Percentiles rank a stretch among this genome's conserved stretches.
These are phyloP conservation scores for Pseudopithomyces maydicus DNA, from an alignment of 2,329 filamentous ascomycete species.

Conservation along the genomic window DNA sequence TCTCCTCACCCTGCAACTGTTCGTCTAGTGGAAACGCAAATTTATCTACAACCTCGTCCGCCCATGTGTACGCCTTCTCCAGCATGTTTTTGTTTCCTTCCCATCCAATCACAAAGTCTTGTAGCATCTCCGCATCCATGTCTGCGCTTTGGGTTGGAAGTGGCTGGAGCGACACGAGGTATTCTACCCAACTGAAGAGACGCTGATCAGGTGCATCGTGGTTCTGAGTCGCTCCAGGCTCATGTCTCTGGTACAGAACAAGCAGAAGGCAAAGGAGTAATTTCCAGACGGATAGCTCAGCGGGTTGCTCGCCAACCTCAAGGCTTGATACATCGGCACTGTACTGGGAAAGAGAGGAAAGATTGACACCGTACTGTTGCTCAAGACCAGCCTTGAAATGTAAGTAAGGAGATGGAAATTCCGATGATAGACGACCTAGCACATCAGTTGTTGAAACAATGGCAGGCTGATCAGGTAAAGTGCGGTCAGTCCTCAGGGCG, in stretches of 20 bases:
- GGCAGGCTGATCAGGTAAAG: conserved; percentile 6
- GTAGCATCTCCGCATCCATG: conserved; percentile 12
- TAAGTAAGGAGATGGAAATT: conserved; percentile 13
- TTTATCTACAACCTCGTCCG: conserved; percentile 23
- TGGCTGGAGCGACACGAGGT: conserved; percentile 10
- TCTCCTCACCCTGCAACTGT: conserved; percentile 10
- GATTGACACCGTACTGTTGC: conserved; percentile 15
- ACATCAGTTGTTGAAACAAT: conserved; percentile 22
- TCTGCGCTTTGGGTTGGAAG: conserved; percentile 9
- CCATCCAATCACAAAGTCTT: conserved; percentile 12
- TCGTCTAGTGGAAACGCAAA: conserved; percentile 14
- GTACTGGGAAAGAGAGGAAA: neutral
- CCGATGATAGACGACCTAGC: conserved; percentile 13
- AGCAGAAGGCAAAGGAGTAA: conserved; percentile 26
- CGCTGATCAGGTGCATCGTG: neutral
- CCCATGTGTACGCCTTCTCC: conserved; percentile 30
- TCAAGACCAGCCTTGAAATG: conserved; percentile 17
- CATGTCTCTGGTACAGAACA: conserved; percentile 8
- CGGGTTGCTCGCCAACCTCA: conserved; percentile 5
- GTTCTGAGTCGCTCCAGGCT: conserved; percentile 8
- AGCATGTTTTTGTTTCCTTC: conserved; percentile 20
- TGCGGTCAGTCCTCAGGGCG: conserved; percentile 6
- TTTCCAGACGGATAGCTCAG: conserved; percentile 26
- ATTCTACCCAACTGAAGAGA: conserved; percentile 10
- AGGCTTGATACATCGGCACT: conserved; percentile 7